Evolutionary conservation across 73 alveolate genomes (phyloP).

Genomic region (Uronychia setigera): DNA sequence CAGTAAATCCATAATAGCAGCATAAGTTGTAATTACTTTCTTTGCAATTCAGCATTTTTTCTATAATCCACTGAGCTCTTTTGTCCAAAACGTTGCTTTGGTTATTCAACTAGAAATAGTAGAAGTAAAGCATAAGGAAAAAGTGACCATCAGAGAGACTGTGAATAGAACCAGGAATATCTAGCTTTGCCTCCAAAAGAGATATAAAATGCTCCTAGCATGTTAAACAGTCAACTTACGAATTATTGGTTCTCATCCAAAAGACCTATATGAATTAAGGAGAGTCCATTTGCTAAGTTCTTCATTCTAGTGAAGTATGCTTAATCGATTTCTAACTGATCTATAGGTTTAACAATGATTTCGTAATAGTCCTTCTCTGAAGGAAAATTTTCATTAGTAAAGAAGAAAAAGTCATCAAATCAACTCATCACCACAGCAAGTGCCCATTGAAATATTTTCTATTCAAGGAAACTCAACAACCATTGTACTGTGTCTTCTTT

Average conservation of each 20-base stretch:
- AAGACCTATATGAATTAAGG: constrained; percentile 8
- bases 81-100: neutral
- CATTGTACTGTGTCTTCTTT: neutral
- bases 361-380: constrained; percentile 30
- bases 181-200: neutral
- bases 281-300: constrained; percentile 32
- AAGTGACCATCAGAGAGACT: neutral
- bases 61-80: neutral
- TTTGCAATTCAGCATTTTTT: neutral
- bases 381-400: constrained; percentile 33
- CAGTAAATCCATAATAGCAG: neutral
- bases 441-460: neutral
- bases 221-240: neutral
- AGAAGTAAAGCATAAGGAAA: neutral
- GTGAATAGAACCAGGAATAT: neutral
- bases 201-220: neutral
- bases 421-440: constrained; percentile 1
- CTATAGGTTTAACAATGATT: constrained; percentile 39
- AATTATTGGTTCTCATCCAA: neutral
- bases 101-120: neutral
- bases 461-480: neutral
- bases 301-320: constrained; percentile 20
- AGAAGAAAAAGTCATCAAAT: constrained; percentile 37
- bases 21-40: neutral
- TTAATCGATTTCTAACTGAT: constrained; percentile 21